Evolutionary conservation across 116 monocot species (phyloP).

Genomic region (Cymodocea nodosa): DNA sequence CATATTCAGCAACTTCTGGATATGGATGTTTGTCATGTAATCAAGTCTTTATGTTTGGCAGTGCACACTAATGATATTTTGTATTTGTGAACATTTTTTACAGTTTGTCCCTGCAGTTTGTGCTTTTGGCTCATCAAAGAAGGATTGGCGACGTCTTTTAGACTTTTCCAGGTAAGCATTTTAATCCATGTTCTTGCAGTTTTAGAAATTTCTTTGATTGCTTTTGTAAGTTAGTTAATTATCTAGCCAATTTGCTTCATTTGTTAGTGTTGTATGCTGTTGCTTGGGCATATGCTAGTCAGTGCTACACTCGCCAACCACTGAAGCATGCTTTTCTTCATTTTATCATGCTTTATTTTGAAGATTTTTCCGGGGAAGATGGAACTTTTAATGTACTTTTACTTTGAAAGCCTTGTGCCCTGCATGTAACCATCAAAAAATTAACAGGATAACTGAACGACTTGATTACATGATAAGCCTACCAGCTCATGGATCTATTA

Average conservation of each 20-base stretch:
- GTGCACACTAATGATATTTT: slow-evolving; percentile 1
- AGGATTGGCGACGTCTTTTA: slow-evolving; percentile 57
- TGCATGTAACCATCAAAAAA: background rate
- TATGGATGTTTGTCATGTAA: too few species aligned
- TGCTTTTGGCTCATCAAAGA: slow-evolving; percentile 64
- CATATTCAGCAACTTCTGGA: too few species aligned
- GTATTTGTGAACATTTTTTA: background rate
- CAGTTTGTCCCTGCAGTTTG: slow-evolving; percentile 85
- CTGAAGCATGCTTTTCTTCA: too few species aligned
- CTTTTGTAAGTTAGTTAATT: background rate
- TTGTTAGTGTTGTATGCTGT: too few species aligned
- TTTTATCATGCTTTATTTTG: too few species aligned
- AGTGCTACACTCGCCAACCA: too few species aligned
- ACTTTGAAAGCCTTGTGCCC: background rate
- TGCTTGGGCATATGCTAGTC: too few species aligned
- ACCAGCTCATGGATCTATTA: slow-evolving; percentile 77
- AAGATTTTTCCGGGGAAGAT: too few species aligned
- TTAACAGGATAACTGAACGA: slow-evolving; percentile 28
- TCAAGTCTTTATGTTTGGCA: too few species aligned
- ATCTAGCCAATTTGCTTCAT: background rate
- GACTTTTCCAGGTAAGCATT: slow-evolving; percentile 43
- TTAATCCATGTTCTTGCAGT: background rate
- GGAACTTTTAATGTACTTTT: background rate
- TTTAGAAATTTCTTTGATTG: background rate
- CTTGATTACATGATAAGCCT: slow-evolving; percentile 59